Conservation (phyloP, 192 early-diverging fungal species). For the Bifiguratus adelaidae region DNA sequence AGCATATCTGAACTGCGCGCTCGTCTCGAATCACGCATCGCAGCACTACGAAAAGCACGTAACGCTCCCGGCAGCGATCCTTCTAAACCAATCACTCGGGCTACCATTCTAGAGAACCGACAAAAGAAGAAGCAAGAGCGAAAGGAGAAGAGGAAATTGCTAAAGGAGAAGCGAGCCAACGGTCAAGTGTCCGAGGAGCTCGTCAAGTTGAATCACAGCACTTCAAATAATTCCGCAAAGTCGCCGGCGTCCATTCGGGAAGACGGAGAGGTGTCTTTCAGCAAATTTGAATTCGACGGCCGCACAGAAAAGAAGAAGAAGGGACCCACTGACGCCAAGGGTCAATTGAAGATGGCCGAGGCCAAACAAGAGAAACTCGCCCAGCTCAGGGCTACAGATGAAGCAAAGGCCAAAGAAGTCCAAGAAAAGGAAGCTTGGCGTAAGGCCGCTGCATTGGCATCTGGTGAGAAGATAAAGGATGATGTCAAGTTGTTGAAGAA, state of each 20-base stretch:
- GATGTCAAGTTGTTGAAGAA: conserved; percentile 85
- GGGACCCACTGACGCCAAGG: conserved; percentile 46
- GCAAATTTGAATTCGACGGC: conserved; percentile 51
- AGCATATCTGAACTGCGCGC: conserved; percentile 46
- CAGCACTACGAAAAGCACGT: conserved; percentile 44
- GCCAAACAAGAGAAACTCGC: conserved; percentile 67
- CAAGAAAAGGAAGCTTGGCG: conserved; percentile 75
- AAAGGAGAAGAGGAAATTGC: conserved; percentile 47
- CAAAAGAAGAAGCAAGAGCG: conserved; percentile 54
- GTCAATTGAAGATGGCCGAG: conserved; percentile 58
- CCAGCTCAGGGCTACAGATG: conserved; percentile 49
- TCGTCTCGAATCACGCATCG: conserved; percentile 55
- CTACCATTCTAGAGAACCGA: conserved; percentile 70
- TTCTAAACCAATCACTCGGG: conserved; percentile 42
- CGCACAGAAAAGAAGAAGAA: conserved; percentile 47
- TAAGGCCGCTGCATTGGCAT: conserved; percentile 67
- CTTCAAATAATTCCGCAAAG: neutral
- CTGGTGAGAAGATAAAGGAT: conserved; percentile 90
- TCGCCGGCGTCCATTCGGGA: conserved; percentile 28
- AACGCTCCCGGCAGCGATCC: conserved; percentile 42
- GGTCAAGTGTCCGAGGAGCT: conserved; percentile 40
- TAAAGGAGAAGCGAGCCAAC: conserved; percentile 41
- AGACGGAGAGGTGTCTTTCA: conserved; percentile 49
- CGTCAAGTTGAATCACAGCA: conserved; percentile 10
- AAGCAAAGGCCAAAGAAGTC: conserved; percentile 53